These are phyloP conservation scores for Coemansia sp. DNA, from an alignment of 192 early-diverging fungal species.

Conservation along the genomic window DNA sequence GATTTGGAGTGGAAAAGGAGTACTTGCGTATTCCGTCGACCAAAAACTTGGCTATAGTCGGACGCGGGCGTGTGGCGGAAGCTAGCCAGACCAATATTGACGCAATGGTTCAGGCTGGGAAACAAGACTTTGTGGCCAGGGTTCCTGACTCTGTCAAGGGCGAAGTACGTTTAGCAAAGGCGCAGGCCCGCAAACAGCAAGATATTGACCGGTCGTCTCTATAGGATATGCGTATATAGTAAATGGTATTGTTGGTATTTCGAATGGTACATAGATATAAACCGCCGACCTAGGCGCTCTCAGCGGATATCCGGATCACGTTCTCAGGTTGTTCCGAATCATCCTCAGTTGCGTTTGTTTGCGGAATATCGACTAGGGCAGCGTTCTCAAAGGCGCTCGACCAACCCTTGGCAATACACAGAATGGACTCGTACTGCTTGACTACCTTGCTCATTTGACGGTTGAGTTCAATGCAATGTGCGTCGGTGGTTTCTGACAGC, in stretches of 20 bases:
- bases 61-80: slow-evolving; percentile 36
- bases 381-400: slow-evolving; percentile 54
- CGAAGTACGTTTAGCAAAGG: slow-evolving; percentile 38
- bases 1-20: slow-evolving; percentile 65
- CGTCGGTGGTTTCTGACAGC: slow-evolving; percentile 47
- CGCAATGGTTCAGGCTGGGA: slow-evolving; percentile 8
- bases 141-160: slow-evolving; percentile 47
- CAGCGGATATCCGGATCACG: slow-evolving; percentile 50
- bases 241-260: neutral
- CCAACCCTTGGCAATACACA: slow-evolving; percentile 46
- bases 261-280: neutral
- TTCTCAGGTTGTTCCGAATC: slow-evolving; percentile 50
- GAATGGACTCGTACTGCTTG: slow-evolving; percentile 45
- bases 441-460: slow-evolving; percentile 55
- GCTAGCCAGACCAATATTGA: slow-evolving; percentile 8
- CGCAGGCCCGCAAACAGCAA: slow-evolving; percentile 16
- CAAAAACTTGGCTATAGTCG: slow-evolving; percentile 74
- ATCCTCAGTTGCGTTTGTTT: slow-evolving; percentile 37
- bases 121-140: slow-evolving; percentile 33
- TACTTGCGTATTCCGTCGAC: slow-evolving; percentile 78
- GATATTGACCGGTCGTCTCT: neutral
- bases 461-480: slow-evolving; percentile 54
- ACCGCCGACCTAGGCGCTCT: neutral
- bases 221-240: neutral
- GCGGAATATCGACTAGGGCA: slow-evolving; percentile 45